A percentile compares a stretch with the other conserved stretches of the same genome.
These are phyloP conservation scores for Acer yangbiense DNA, from an alignment of 345 rosid genomes.

Conservation along the genomic window DNA sequence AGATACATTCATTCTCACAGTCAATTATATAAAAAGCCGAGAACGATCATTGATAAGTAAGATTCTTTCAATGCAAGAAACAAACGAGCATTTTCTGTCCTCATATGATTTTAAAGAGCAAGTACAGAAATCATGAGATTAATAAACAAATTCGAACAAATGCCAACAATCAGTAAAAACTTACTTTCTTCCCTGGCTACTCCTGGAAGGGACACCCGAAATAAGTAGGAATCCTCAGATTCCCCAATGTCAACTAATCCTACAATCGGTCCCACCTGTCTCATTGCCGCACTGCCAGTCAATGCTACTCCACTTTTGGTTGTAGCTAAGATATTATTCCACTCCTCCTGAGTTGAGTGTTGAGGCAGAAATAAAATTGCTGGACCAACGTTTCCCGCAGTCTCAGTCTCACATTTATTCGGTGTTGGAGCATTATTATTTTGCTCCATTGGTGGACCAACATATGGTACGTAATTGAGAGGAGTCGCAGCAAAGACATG, in stretches of 20 bases:
- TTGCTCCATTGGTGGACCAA: constrained; percentile 42
- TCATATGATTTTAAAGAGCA: neutral
- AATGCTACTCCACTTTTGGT: constrained; percentile 54
- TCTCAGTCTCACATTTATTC: constrained; percentile 19
- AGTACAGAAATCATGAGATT: constrained; percentile 27
- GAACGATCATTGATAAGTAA: neutral
- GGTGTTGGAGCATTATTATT: constrained; percentile 29
- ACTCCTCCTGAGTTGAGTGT: constrained; percentile 42
- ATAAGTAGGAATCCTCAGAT: constrained; percentile 41
- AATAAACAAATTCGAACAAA: neutral
- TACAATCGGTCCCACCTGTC: constrained; percentile 55
- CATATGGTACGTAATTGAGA: constrained; percentile 66
- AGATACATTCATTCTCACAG: neutral
- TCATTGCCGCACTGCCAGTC: constrained; percentile 70
- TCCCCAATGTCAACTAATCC: constrained; percentile 70
- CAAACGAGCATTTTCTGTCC: neutral
- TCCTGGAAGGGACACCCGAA: constrained; percentile 17
- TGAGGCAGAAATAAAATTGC: constrained; percentile 56
- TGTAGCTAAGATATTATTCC: constrained; percentile 35
- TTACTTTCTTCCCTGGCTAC: constrained; percentile 62
- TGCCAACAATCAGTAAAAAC: neutral
- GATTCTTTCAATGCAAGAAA: neutral
- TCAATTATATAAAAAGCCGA: neutral
- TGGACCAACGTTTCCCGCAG: constrained; percentile 40
- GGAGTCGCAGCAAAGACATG: constrained; percentile 57